Percentiles rank a stretch among this genome's conserved stretches.
Evolutionary conservation across 306 rosid species (phyloP).

Genomic region (Lathyrus oleraceus): DNA sequence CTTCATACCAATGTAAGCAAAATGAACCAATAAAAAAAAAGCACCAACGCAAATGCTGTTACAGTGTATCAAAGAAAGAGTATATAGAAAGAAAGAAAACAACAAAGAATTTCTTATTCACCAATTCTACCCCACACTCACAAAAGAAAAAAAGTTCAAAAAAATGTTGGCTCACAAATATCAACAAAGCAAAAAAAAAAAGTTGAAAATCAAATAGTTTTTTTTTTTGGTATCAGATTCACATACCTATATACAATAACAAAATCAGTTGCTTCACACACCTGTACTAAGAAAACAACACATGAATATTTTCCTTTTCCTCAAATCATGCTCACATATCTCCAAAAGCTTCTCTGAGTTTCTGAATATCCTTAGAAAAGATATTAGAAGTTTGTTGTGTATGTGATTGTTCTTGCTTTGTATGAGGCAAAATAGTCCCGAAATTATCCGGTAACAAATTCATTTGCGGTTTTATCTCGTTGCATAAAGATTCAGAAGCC

Average conservation of each 20-base stretch:
- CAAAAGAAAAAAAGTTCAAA: background rate
- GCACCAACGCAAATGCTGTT: slow-evolving; percentile 36
- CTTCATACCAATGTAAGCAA: slow-evolving; percentile 19
- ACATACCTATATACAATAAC: slow-evolving; percentile 46
- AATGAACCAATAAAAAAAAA: slow-evolving; percentile 38
- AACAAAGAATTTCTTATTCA: slow-evolving; percentile 41
- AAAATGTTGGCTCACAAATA: slow-evolving; percentile 42
- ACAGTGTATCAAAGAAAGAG: slow-evolving; percentile 37
- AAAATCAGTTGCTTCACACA: slow-evolving; percentile 50
- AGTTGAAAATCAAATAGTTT: slow-evolving; percentile 35
- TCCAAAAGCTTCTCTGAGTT: slow-evolving; percentile 60
- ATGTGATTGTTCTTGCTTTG: slow-evolving; percentile 33
- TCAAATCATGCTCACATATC: slow-evolving; percentile 36
- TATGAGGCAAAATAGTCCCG: slow-evolving; percentile 41
- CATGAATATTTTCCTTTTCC: background rate
- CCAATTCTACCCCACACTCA: slow-evolving; percentile 53
- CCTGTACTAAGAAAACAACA: slow-evolving; percentile 43
- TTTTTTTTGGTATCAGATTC: slow-evolving; percentile 41
- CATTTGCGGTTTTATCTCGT: slow-evolving; percentile 43
- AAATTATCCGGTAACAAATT: slow-evolving; percentile 43
- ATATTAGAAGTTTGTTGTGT: slow-evolving; percentile 26
- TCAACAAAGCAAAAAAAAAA: slow-evolving; percentile 38
- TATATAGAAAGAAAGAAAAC: slow-evolving; percentile 23
- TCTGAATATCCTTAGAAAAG: slow-evolving; percentile 51
- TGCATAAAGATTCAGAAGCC: slow-evolving; percentile 48